Evolutionary conservation across 495 filamentous ascomycete genomes (phyloP).

Genomic region (Aspergillus ostianus): DNA sequence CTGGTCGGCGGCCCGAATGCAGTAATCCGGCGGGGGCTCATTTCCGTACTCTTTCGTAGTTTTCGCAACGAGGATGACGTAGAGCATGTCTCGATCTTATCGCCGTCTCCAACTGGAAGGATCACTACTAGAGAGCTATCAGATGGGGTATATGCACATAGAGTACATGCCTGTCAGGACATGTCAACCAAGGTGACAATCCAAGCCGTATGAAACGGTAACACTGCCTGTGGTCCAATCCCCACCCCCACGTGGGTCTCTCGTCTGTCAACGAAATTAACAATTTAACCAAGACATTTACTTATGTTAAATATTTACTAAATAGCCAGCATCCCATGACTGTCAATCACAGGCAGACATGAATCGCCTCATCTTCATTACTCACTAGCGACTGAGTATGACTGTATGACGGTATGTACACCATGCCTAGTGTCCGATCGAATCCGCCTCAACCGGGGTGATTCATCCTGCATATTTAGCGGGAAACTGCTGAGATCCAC

Average conservation of each 20-base stretch:
- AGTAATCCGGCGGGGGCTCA: neutral
- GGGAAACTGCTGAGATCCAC: neutral
- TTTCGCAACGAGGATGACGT: no score
- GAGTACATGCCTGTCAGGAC: no score
- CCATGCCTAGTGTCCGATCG: no score
- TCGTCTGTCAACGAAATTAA: constrained; percentile 22
- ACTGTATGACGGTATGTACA: no score
- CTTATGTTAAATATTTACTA: neutral
- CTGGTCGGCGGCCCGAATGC: constrained; percentile 9
- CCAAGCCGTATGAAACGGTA: constrained; percentile 18
- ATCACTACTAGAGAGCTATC: no score
- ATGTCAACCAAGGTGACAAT: no score
- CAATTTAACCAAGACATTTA: neutral
- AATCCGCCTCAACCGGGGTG: neutral
- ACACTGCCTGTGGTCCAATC: constrained; percentile 17
- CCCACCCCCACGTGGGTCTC: constrained; percentile 25
- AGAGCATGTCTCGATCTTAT: neutral
- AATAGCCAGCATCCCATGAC: neutral
- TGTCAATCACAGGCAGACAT: neutral
- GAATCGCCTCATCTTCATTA: neutral
- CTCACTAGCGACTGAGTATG: no score
- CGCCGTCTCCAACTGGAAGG: no score
- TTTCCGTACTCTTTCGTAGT: no score
- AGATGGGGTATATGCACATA: no score
- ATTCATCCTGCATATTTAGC: neutral